phyloP scores from a whole-genome alignment of 1,139 yeast genomes.

The Pneumocystis carinii region DNA sequence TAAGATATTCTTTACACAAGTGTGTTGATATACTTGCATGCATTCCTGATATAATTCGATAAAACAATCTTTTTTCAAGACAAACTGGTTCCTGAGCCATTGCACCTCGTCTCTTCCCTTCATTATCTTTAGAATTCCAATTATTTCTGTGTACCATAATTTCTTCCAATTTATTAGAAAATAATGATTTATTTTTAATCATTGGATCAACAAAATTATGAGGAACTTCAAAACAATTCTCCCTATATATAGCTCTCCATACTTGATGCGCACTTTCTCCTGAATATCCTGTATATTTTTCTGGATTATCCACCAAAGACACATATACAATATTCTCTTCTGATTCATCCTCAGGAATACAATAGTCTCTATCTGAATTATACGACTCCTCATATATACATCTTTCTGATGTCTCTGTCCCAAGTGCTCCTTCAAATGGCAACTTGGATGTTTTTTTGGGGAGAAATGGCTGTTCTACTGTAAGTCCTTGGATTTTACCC shows the following conservation, averaged over 20 bases:
- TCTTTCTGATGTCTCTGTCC: neutral
- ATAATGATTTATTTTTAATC: neutral
- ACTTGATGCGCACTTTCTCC: slow-evolving; percentile 85
- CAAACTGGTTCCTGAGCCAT: slow-evolving; percentile 40
- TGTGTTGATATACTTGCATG: slow-evolving; percentile 95
- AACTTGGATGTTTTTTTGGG: neutral
- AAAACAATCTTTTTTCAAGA: slow-evolving; percentile 73
- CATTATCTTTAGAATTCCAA: slow-evolving; percentile 19
- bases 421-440: slow-evolving; percentile 1
- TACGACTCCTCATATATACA: slow-evolving; percentile 14
- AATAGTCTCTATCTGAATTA: slow-evolving; percentile 30
- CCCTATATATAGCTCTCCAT: slow-evolving; percentile 85
- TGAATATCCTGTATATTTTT: slow-evolving; percentile 89
- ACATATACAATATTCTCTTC: slow-evolving; percentile 54
- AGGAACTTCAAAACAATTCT: slow-evolving; percentile 53
- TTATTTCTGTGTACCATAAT: neutral
- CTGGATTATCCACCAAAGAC: slow-evolving; percentile 77
- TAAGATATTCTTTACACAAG: slow-evolving; percentile 68
- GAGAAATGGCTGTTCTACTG: slow-evolving; percentile 23
- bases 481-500: slow-evolving; percentile 34
- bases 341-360: slow-evolving; percentile 44
- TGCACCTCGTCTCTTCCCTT: slow-evolving; percentile 20
- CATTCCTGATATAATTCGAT: slow-evolving; percentile 77
- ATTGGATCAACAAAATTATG: neutral
- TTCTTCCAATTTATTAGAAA: neutral